These are phyloP conservation scores for Rhodomyrtus psidioides DNA, from an alignment of 441 rosid species.

Conservation along the genomic window DNA sequence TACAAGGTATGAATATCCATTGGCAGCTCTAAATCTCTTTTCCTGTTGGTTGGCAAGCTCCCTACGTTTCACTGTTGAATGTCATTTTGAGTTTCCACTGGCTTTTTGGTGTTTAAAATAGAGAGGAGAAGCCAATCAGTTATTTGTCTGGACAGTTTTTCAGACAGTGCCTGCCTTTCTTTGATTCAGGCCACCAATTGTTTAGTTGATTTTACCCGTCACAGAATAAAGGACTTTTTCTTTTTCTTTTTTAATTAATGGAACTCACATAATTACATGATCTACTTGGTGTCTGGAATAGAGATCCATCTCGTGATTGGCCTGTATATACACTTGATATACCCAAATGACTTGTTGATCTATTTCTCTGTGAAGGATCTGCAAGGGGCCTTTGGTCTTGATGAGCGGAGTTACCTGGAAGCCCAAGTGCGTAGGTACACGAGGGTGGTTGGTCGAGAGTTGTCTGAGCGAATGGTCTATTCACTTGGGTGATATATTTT, in stretches of 20 bases:
- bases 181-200: background rate
- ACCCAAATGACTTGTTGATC: background rate
- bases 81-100: background rate
- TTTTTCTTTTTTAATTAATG: background rate
- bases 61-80: background rate
- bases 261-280: background rate
- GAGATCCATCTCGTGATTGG: background rate
- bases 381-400: conserved; percentile 22
- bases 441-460: conserved; percentile 53
- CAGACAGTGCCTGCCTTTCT: background rate
- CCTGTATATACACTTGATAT: background rate
- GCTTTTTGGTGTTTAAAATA: background rate
- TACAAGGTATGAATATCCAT: conserved; percentile 39
- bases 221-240: background rate
- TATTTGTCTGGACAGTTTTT: background rate
- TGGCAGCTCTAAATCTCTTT: background rate
- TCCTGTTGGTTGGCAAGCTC: background rate
- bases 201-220: background rate
- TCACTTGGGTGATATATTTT: conserved; percentile 29
- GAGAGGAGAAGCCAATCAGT: background rate
- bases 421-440: conserved; percentile 41
- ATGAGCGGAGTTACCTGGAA: conserved; percentile 32
- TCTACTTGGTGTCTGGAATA: background rate
- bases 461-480: conserved; percentile 60
- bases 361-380: conserved; percentile 40